A percentile compares a stretch with the other conserved stretches of the same genome.
Conservation (phyloP, 2,329 filamentous ascomycete species). For the Claviceps sp. region DNA sequence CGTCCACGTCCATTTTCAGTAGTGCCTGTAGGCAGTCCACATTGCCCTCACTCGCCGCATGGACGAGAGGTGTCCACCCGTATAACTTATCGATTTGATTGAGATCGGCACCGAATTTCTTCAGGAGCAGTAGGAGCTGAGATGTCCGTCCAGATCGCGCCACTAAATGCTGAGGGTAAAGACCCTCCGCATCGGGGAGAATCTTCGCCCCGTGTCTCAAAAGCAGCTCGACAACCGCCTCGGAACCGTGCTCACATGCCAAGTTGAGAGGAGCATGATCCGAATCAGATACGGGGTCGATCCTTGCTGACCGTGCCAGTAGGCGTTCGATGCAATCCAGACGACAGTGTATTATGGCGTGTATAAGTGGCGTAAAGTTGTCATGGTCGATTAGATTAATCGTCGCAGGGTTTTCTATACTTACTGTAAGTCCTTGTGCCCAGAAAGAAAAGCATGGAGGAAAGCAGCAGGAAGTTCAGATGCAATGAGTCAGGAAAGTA, state of each 20-base stretch:
- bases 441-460: background rate
- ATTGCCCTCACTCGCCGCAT: constrained; percentile 92
- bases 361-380: constrained; percentile 92
- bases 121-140: constrained; percentile 64
- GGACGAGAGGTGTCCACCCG: constrained; percentile 92
- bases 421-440: background rate
- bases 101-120: constrained; percentile 76
- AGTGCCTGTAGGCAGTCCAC: constrained; percentile 75
- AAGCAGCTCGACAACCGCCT: constrained; percentile 72
- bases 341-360: constrained; percentile 82
- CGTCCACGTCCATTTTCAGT: constrained; percentile 64
- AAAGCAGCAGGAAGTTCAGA: background rate
- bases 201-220: constrained; percentile 69
- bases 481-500: too few relatives aligned
- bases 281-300: constrained; percentile 73
- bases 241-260: constrained; percentile 84
- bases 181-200: constrained; percentile 85
- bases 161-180: constrained; percentile 95
- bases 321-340: constrained; percentile 68
- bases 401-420: constrained; percentile 52
- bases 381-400: constrained; percentile 88
- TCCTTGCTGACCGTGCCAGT: constrained; percentile 63
- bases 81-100: constrained; percentile 93
- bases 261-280: constrained; percentile 92
- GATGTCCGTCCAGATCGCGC: constrained; percentile 77